A percentile compares a stretch with the other conserved stretches of the same genome.
phyloP scores from a whole-genome alignment of 768 basidiomycete genomes.

The Galerina sulciceps region DNA sequence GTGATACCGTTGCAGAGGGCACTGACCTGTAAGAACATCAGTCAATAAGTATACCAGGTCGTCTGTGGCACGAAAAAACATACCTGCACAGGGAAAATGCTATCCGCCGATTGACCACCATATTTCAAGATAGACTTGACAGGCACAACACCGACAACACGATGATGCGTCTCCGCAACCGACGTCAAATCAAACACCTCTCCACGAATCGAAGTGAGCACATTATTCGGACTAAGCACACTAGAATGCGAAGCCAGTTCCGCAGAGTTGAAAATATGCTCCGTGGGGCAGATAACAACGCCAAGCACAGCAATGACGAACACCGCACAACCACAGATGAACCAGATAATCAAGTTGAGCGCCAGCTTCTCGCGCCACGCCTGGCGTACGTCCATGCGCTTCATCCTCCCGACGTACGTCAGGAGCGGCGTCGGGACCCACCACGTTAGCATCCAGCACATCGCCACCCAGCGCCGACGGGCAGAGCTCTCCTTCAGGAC shows the following conservation, averaged over 20 bases:
- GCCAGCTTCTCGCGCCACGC: slow-evolving; percentile 98
- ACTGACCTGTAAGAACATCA: slow-evolving; percentile 60
- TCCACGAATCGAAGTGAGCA: slow-evolving; percentile 84
- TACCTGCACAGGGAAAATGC: slow-evolving; percentile 94
- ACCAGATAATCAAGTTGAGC: slow-evolving; percentile 95
- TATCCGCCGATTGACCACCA: slow-evolving; percentile 74
- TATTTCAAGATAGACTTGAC: slow-evolving; percentile 79
- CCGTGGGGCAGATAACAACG: slow-evolving; percentile 88
- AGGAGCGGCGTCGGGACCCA: slow-evolving; percentile 84
- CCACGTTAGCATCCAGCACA: slow-evolving; percentile 91
- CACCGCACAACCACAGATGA: slow-evolving; percentile 83
- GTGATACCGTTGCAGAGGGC: slow-evolving; percentile 89
- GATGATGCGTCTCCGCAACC: slow-evolving; percentile 68
- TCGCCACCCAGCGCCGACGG: slow-evolving; percentile 82
- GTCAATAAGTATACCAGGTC: not conserved
- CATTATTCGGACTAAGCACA: slow-evolving; percentile 67
- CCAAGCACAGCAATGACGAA: slow-evolving; percentile 94
- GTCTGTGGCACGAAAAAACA: slow-evolving; percentile 15
- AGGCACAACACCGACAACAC: slow-evolving; percentile 74
- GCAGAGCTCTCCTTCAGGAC: slow-evolving; percentile 82
- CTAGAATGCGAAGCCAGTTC: slow-evolving; percentile 81
- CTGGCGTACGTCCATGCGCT: slow-evolving; percentile 89
- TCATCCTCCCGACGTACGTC: slow-evolving; percentile 84
- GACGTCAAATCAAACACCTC: slow-evolving; percentile 90
- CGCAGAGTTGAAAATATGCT: slow-evolving; percentile 82